Evolutionary conservation across 305 asterid species (phyloP).

Genomic region (Fraxinus platypoda): DNA sequence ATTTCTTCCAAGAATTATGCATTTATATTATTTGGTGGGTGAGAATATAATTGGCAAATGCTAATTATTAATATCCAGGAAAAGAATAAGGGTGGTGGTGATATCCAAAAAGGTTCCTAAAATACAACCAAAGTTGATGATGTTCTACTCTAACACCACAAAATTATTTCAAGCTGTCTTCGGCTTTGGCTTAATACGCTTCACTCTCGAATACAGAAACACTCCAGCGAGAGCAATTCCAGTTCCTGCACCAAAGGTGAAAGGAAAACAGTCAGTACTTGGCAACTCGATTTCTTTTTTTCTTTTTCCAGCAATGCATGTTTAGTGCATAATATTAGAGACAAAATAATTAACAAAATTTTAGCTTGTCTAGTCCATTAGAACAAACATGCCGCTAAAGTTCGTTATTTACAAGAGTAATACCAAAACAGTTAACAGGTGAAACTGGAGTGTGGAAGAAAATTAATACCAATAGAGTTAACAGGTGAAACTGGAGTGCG

Average conservation of each 20-base stretch:
- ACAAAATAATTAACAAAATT: background rate
- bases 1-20: background rate
- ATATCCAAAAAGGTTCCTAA: background rate
- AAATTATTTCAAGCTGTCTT: slow-evolving; percentile 55
- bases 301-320: background rate
- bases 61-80: background rate
- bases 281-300: background rate
- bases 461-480: slow-evolving; percentile 57
- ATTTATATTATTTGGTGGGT: background rate
- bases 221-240: slow-evolving; percentile 75
- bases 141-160: slow-evolving; percentile 26
- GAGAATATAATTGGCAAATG: background rate
- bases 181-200: slow-evolving; percentile 70
- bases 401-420: background rate
- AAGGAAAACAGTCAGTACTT: background rate
- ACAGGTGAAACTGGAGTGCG: slow-evolving; percentile 76
- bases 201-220: slow-evolving; percentile 73
- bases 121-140: background rate
- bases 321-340: background rate
- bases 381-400: background rate
- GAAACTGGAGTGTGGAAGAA: slow-evolving; percentile 58
- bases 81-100: background rate
- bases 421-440: slow-evolving; percentile 67
- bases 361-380: background rate
- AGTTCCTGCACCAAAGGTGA: slow-evolving; percentile 48